Base-by-base conservation (phyloP, 495 filamentous ascomycete species). In the Aspergillus panamensis region DNA sequence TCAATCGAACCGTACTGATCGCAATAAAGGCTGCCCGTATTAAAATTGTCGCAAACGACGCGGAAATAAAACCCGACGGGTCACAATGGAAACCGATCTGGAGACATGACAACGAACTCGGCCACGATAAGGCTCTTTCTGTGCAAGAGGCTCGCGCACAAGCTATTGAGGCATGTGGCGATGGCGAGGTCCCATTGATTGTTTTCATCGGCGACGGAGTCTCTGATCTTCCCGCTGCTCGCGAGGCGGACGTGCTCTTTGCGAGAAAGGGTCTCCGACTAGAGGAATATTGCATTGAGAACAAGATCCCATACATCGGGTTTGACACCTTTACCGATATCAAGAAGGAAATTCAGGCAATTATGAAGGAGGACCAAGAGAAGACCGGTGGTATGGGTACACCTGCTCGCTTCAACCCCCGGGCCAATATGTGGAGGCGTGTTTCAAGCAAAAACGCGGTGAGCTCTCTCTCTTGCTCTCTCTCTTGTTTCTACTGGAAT, bases 141-240 rank as follows among this genome's bases (percentile, higher is more conserved):
- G 82, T 91, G 39, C 76, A 81, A 51, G 84, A 87, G 59, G 85
- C 80, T 47, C 78, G 84, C 6, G 66, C 62, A 10, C 68, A 75
- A 37, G 86, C 84, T 0, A 73, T 78, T 35, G 67, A 80, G 7
- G 69, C 75, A 48, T 80, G 77, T 51, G 77, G 79, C 1, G 81
- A 87, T 33, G 83, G 80, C 49, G 82, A 85, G 13, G 81, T 88
- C 44, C 88, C 88, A 7, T 76, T 87, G 1, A 85, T 91, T 57
- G 74, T 91, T 40, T 92, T 91, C 68, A 88, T 90, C 60, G 87
- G 88, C 50, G 88, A 91, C 68, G 88, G 88, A 2, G 86, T 92
- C 14, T 88, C 85, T 7, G 88, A 90, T 62, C 81, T 91, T 8
- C 80, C 88, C 0, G 88, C 88, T 14, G 86, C 88, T 0, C 77